These are phyloP conservation scores for Malassezia sp. DNA, from an alignment of 1,284 basidiomycete species.

Conservation along the genomic window DNA sequence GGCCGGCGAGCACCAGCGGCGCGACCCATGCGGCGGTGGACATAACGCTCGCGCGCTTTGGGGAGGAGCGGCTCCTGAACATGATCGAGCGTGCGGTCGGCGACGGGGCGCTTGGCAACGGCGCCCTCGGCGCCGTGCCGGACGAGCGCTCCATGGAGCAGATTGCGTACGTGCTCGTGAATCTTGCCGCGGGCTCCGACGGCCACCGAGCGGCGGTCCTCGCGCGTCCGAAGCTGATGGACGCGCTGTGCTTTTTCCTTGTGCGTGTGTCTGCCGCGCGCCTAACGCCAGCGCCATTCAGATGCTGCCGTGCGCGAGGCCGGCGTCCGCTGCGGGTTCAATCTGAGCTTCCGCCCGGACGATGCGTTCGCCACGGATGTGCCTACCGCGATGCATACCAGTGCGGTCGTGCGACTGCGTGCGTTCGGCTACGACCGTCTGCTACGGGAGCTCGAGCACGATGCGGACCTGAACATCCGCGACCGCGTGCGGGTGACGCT, in stretches of 20 bases:
- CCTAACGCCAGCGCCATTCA: too few relatives aligned
- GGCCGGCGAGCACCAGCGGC: slow-evolving; percentile 1
- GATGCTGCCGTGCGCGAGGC: slow-evolving; percentile 3
- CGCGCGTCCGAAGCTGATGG: slow-evolving; percentile 27
- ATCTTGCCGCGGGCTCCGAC: slow-evolving; percentile 34
- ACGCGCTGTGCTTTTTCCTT: slow-evolving; percentile 30
- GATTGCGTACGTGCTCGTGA: slow-evolving; percentile 32
- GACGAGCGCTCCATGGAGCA: too few relatives aligned
- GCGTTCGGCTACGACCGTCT: slow-evolving; percentile 7
- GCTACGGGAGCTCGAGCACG: not conserved
- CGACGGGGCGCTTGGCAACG: slow-evolving; percentile 20
- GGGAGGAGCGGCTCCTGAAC: slow-evolving; percentile 20
- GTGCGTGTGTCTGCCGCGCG: too few relatives aligned
- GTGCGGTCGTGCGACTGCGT: not conserved
- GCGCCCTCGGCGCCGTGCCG: too few relatives aligned
- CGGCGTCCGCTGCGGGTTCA: slow-evolving; percentile 7
- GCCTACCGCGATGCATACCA: not conserved
- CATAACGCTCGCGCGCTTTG: slow-evolving; percentile 22
- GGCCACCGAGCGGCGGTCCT: slow-evolving; percentile 20
- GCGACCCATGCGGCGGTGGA: slow-evolving; percentile 20
- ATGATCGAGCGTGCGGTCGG: slow-evolving; percentile 28
- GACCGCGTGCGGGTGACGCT: slow-evolving; percentile 1
- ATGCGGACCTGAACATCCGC: not conserved
- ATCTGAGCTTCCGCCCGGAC: not conserved
- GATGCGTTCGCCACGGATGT: not conserved